A percentile compares a stretch with the other conserved stretches of the same genome.
Evolutionary conservation across 805 yeast genomes (phyloP).

Genomic region (Zygosaccharomyces lentus): DNA sequence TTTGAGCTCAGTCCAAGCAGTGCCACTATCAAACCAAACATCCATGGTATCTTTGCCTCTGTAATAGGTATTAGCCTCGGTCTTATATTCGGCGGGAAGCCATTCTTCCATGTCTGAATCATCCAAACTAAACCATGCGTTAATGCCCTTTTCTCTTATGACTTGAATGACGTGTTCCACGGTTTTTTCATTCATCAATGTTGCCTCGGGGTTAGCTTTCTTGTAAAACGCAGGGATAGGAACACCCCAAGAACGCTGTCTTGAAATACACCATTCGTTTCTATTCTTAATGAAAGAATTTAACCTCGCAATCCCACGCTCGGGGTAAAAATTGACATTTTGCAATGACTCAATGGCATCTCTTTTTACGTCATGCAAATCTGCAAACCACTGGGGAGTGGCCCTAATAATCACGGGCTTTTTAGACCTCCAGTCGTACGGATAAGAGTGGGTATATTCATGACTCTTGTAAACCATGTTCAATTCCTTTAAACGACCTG

Average conservation of each 20-base stretch:
- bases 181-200: constrained; percentile 53
- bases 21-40: constrained; percentile 98
- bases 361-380: constrained; percentile 68
- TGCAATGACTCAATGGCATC: constrained; percentile 56
- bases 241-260: constrained; percentile 97
- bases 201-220: constrained; percentile 50
- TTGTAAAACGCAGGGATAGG: constrained; percentile 86
- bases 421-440: constrained; percentile 96
- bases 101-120: constrained; percentile 46
- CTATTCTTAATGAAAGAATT: constrained; percentile 68
- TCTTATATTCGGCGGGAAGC: constrained; percentile 57
- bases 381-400: constrained; percentile 96
- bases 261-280: constrained; percentile 95
- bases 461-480: constrained; percentile 47
- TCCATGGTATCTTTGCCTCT: constrained; percentile 93
- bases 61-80: constrained; percentile 41
- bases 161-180: constrained; percentile 54
- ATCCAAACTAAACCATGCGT: constrained; percentile 70
- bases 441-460: constrained; percentile 74
- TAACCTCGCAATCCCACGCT: constrained; percentile 65
- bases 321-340: constrained; percentile 68
- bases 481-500: constrained; percentile 40
- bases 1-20: constrained; percentile 63
- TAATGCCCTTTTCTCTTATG: constrained; percentile 59
- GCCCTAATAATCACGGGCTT: constrained; percentile 92